Conservation (phyloP, 129 eudicot genomes). For the Deinandra increscens region DNA sequence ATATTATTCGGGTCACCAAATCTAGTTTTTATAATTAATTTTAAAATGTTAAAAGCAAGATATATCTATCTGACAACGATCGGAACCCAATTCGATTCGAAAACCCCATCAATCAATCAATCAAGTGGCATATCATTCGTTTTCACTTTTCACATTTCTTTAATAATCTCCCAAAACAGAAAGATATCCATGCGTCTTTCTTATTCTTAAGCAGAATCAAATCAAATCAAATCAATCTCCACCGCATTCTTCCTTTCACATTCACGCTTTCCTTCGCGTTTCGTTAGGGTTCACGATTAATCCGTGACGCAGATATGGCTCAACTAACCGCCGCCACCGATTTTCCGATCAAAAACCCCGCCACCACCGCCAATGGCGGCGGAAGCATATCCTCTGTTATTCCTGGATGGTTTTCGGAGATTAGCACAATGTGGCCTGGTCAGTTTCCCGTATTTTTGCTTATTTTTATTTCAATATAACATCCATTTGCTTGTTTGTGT, state of each 20-base stretch:
- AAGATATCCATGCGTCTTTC: conserved; percentile 34
- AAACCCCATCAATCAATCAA: conserved; percentile 42
- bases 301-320: conserved; percentile 23
- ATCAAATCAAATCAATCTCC: too few species aligned
- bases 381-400: conserved; percentile 60
- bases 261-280: conserved; percentile 7
- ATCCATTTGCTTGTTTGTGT: neutral
- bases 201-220: conserved; percentile 42
- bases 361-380: conserved; percentile 28
- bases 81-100: conserved; percentile 4
- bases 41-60: conserved; percentile 13
- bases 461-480: neutral
- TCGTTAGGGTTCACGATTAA: conserved; percentile 18
- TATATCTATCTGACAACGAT: conserved; percentile 4
- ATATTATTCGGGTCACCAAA: too few species aligned
- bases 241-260: neutral
- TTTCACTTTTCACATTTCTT: neutral
- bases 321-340: conserved; percentile 35
- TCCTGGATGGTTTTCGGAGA: conserved; percentile 98
- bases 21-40: too few species aligned
- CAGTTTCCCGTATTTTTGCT: conserved; percentile 13
- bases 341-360: conserved; percentile 46
- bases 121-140: conserved; percentile 36
- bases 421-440: conserved; percentile 99
- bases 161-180: conserved; percentile 16